These are phyloP conservation scores for Xylaria nigripes DNA, from an alignment of 495 filamentous ascomycete species.

Conservation along the genomic window DNA sequence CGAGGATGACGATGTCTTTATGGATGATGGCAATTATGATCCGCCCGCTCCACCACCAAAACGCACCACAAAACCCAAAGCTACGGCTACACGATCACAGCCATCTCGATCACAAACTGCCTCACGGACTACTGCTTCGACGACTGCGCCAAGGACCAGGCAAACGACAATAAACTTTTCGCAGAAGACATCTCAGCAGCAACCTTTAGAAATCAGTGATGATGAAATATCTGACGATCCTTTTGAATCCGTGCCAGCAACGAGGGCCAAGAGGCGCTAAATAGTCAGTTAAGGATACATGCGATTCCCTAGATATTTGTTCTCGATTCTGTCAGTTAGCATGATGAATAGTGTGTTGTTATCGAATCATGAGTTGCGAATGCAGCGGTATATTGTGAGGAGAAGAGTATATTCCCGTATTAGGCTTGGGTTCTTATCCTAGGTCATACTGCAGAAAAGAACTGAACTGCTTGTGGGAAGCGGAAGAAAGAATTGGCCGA, in stretches of 20 bases:
- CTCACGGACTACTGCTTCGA: slow-evolving; percentile 33
- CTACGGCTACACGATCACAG: slow-evolving; percentile 36
- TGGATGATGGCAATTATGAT: slow-evolving; percentile 56
- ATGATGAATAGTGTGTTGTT: not conserved
- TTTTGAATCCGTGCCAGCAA: slow-evolving; percentile 53
- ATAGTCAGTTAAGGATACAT: not conserved
- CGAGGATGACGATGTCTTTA: slow-evolving; percentile 55
- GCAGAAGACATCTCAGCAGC: slow-evolving; percentile 39
- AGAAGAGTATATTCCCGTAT: not conserved
- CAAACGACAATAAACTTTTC: slow-evolving; percentile 74
- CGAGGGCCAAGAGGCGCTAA: slow-evolving; percentile 21
- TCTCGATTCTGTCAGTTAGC: not conserved
- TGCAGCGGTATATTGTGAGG: not conserved
- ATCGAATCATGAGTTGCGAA: not conserved
- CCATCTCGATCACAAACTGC: slow-evolving; percentile 47
- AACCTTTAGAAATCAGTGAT: slow-evolving; percentile 54
- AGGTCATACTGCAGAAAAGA: too few species aligned
- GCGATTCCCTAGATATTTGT: not conserved
- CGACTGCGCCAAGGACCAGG: slow-evolving; percentile 25
- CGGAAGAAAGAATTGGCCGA: too few species aligned
- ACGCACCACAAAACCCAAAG: slow-evolving; percentile 23
- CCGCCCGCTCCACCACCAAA: slow-evolving; percentile 32
- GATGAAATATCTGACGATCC: slow-evolving; percentile 77
- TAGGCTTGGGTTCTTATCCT: not conserved
- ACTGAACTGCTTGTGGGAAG: too few species aligned